Conservation (phyloP, 306 rosid genomes). For the Potentilla sterilis region DNA sequence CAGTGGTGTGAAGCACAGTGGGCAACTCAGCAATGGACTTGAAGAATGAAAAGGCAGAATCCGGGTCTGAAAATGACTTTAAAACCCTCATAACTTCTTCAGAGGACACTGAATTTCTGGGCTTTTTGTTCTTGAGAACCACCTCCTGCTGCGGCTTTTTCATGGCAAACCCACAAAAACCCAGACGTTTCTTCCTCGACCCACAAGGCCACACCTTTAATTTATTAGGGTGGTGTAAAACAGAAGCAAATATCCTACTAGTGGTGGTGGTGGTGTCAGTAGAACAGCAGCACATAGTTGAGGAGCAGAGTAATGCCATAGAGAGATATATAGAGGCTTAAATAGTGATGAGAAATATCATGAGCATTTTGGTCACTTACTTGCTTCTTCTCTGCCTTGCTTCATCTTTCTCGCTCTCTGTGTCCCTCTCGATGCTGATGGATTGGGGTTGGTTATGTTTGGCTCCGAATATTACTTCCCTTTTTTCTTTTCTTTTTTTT, state of each 20-base stretch:
- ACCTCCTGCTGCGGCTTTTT: slow-evolving; percentile 37
- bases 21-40: slow-evolving; percentile 58
- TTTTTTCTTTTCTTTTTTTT: too few relatives aligned
- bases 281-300: slow-evolving; percentile 41
- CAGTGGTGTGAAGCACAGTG: slow-evolving; percentile 66
- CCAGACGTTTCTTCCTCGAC: slow-evolving; percentile 42
- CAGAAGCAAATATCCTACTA: slow-evolving; percentile 24
- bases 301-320: slow-evolving; percentile 49
- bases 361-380: neutral
- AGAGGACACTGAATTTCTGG: slow-evolving; percentile 42
- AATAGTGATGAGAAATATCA: neutral
- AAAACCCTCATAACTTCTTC: slow-evolving; percentile 62
- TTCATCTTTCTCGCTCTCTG: neutral
- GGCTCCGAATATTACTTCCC: neutral
- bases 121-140: slow-evolving; percentile 36
- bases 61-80: slow-evolving; percentile 61
- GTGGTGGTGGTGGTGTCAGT: slow-evolving; percentile 14
- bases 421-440: neutral
- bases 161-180: slow-evolving; percentile 38
- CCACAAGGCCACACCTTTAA: slow-evolving; percentile 44
- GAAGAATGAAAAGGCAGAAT: slow-evolving; percentile 59
- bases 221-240: slow-evolving; percentile 28
- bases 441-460: neutral
- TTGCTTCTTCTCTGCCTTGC: too few relatives aligned
- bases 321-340: slow-evolving; percentile 1